Conservation (phyloP, 805 yeast species). For the Teunomyces tritomae region DNA sequence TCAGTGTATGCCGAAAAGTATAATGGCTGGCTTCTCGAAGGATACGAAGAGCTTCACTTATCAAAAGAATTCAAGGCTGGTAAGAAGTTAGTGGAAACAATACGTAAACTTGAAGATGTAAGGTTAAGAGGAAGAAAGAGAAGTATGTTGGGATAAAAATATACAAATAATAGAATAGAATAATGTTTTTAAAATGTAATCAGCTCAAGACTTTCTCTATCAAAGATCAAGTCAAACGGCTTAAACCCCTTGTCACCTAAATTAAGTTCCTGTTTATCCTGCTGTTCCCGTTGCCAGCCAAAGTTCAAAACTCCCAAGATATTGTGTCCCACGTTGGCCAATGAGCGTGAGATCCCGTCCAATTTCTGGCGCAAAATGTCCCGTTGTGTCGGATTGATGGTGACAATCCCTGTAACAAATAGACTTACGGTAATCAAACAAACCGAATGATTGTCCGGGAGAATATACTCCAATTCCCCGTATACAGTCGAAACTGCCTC, state of each 20-base stretch:
- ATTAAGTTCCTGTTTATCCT: constrained; percentile 1
- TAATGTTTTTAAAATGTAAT: constrained; percentile 6
- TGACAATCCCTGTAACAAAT: constrained; percentile 8
- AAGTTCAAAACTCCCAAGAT: constrained; percentile 4
- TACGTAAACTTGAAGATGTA: constrained; percentile 74
- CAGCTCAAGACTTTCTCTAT: constrained; percentile 8
- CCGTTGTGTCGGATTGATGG: constrained; percentile 4
- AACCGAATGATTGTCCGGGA: constrained; percentile 9
- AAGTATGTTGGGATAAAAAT: constrained; percentile 75
- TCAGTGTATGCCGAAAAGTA: constrained; percentile 66
- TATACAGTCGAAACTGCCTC: constrained; percentile 3
- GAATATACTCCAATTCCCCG: constrained; percentile 6
- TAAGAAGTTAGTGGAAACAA: constrained; percentile 48
- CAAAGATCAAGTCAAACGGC: constrained; percentile 12
- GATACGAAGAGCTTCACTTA: constrained; percentile 49
- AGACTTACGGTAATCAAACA: constrained; percentile 10
- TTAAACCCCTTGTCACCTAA: constrained; percentile 11
- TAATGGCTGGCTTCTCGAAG: constrained; percentile 68
- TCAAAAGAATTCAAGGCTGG: constrained; percentile 28
- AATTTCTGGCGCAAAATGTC: constrained; percentile 1
- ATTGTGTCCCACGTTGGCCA: constrained; percentile 10
- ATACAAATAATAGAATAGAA: no score
- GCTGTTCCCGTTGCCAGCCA: constrained; percentile 11
- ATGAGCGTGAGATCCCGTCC: background rate
- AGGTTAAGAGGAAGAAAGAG: constrained; percentile 92